Conservation (phyloP, 2,329 filamentous ascomycete genomes). For the Cyphellophora europaea region DNA sequence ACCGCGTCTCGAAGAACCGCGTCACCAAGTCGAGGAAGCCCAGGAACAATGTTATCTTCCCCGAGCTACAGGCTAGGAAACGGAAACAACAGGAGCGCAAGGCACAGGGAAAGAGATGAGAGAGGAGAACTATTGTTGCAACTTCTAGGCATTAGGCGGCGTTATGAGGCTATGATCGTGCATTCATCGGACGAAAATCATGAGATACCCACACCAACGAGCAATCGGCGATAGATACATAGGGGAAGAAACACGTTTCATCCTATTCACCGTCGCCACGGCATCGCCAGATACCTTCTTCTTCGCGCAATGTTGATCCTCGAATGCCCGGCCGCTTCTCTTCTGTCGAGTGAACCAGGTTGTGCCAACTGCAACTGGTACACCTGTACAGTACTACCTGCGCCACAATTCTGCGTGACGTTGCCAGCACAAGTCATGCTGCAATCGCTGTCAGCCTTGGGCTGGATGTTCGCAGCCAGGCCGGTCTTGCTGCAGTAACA, state of each 20-base stretch:
- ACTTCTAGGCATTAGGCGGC: no score
- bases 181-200: no score
- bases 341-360: not conserved
- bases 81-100: slow-evolving; percentile 7
- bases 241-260: no score
- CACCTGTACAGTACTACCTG: slow-evolving; percentile 7
- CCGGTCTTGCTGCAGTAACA: slow-evolving; percentile 20
- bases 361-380: slow-evolving; percentile 7
- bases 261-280: no score
- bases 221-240: no score
- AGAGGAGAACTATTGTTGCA: no score
- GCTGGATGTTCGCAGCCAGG: slow-evolving; percentile 9
- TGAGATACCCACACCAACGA: no score
- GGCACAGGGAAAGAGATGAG: slow-evolving; percentile 10
- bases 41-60: slow-evolving; percentile 15
- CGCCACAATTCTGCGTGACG: slow-evolving; percentile 17
- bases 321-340: no score
- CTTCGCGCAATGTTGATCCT: no score
- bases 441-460: slow-evolving; percentile 10
- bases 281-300: no score
- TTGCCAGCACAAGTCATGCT: slow-evolving; percentile 17
- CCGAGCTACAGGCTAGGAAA: slow-evolving; percentile 12
- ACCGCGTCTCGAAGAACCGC: slow-evolving; percentile 10
- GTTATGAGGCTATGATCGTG: no score
- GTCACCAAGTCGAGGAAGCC: slow-evolving; percentile 13